Base-by-base conservation (phyloP, 1,284 basidiomycete species). In the Apiotrichum sp. region DNA sequence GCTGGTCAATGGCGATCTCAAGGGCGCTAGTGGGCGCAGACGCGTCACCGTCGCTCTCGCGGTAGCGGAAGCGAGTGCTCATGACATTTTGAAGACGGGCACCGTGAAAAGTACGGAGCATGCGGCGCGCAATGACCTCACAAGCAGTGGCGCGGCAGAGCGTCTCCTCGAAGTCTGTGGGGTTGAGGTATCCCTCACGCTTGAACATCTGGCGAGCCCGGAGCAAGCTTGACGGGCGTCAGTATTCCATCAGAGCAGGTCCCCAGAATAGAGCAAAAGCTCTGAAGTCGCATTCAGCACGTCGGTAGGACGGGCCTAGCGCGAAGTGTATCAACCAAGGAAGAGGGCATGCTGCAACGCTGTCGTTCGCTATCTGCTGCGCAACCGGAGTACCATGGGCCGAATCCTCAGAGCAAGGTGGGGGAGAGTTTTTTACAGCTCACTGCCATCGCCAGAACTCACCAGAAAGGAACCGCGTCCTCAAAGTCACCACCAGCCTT, bases 131-230 rank as follows among this genome's bases (percentile, higher is more conserved):
- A 14, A 96, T 78, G 2, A 89, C 87, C 74, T 96, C 92, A 66
- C 92, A 95, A 3, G 92, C 87, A 35, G 81, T 80, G 46, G 87
- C 89, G 86, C 92, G 81, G 61, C 86, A 84, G 40, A 82, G 68
- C 65, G 91, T 91, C 77, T 96, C 93, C 56, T 85, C 90, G 67
- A 86, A 89, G 69, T 95, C 88, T 7, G 89, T 86, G 3, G 77
- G 73, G 56, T 74, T 73, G 36, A 58, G 44, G 41, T 66, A 62
- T 9, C 71, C 71, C 47, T 74, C 78, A 50, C 80, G 82, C 71
- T 88, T 80, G 64, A 93, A 93, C 54, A 86, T 83, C 22, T 84
- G 83, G 53, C 86, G 81, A 0, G 90, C 88, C 46, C 86, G 82
- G n/a, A 93, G 78, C 5, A 93, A 81, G 65, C 86, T 87, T 65